A percentile compares a stretch with the other conserved stretches of the same genome.
phyloP scores from a whole-genome alignment of 768 basidiomycete species.

The Naganishia onofrii region DNA sequence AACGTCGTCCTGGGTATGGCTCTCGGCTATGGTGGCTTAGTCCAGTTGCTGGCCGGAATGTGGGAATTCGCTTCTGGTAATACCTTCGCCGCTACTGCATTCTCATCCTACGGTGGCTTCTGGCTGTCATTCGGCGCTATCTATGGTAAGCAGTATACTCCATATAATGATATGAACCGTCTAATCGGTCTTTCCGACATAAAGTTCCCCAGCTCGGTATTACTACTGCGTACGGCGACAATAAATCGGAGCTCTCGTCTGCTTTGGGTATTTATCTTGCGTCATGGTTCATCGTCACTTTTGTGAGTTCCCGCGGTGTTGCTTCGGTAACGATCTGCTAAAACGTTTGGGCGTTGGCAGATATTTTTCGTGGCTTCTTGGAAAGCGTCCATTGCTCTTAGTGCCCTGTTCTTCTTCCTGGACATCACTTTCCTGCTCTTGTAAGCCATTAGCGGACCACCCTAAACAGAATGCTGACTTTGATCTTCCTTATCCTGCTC shows the following conservation, averaged over 20 bases:
- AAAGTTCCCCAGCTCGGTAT: slow-evolving; percentile 44
- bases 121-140: slow-evolving; percentile 43
- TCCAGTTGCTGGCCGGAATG: slow-evolving; percentile 83
- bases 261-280: slow-evolving; percentile 46
- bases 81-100: slow-evolving; percentile 51
- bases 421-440: slow-evolving; percentile 56
- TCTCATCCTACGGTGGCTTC: slow-evolving; percentile 50
- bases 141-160: slow-evolving; percentile 32
- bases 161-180: background rate
- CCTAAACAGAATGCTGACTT: background rate
- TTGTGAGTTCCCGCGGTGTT: slow-evolving; percentile 23
- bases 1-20: slow-evolving; percentile 67
- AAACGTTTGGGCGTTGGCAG: background rate
- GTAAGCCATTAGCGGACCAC: slow-evolving; percentile 11
- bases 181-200: background rate
- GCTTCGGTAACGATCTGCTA: background rate
- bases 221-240: slow-evolving; percentile 35
- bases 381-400: slow-evolving; percentile 58
- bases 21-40: slow-evolving; percentile 75
- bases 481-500: slow-evolving; percentile 32
- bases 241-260: slow-evolving; percentile 34
- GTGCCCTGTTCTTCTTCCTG: slow-evolving; percentile 60
- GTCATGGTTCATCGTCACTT: slow-evolving; percentile 40
- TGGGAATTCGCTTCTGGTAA: slow-evolving; percentile 54
- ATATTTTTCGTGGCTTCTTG: slow-evolving; percentile 57